Evolutionary conservation across 1,284 basidiomycete genomes (phyloP), one percentile per base, ranked within the genome.

Genomic region (Leucoagaricus sp.): DNA sequence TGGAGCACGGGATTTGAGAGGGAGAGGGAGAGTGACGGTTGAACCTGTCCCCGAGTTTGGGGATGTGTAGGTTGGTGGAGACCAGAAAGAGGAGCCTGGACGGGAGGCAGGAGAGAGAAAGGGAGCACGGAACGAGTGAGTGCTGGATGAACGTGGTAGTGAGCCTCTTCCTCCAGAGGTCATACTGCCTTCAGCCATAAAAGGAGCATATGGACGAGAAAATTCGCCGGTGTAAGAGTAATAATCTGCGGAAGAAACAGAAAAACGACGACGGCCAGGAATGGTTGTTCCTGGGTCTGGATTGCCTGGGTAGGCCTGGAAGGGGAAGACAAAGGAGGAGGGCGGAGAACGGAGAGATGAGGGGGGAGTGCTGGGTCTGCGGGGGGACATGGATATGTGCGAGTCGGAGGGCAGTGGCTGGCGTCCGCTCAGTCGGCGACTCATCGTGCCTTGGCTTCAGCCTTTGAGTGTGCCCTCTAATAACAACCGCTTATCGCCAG

Each of bases 51-150:
- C 7, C 6, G 31, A 33, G 31, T 6, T 33, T 33, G 31, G 31
- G 12, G 31, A 33, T 33, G 31, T 60, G 61, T 74, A 77, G 1
- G 75, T 70, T 12, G 84, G 84, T 4, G 82, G 86, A 0, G 79
- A 73, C 87, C 86, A 88, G 0, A 85, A 60, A 13, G 78, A 76
- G 0, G 82, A 85, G 6, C 74, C 63, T 0, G 85, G 86, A 21
- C 87, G 78, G 2, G 84, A 85, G 4, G 85, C 78, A 0, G 87
- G 87, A 6, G 84, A 81, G 50, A 89, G 79, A 73, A 88, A 88
- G 0, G 87, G 84, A 0, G 81, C 73, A 23, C 86, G 82, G 73
- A 89, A 87, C n/a, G 73, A 76, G 49, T 69, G 72, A n/a, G 67
- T 67, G 25, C 74, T 75, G 12, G 63, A 63, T 45, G 67, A 74